Evolutionary conservation across 257 asterid species (phyloP).

Genomic region (Echites panduratus): DNA sequence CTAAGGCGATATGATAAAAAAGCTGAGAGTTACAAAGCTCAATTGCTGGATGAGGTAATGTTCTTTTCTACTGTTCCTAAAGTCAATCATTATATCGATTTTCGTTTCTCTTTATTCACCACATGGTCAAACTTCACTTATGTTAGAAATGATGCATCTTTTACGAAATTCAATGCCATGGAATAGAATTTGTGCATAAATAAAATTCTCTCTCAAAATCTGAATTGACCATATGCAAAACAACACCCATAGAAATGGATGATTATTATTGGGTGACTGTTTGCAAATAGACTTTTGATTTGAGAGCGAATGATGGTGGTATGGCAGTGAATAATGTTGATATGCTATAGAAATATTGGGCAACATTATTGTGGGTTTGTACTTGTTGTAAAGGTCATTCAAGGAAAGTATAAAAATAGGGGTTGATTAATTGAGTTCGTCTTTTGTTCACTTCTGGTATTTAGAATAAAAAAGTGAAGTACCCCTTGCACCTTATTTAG

Average conservation of each 20-base stretch:
- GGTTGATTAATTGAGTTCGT: too few relatives aligned
- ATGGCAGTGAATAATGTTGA: not conserved
- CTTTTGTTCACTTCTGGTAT: too few relatives aligned
- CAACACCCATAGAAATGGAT: not conserved
- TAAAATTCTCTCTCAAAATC: not conserved
- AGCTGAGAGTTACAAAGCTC: conserved; percentile 64
- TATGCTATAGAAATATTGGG: too few relatives aligned
- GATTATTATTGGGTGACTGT: not conserved
- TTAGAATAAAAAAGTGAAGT: too few relatives aligned
- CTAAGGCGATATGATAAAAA: conserved; percentile 87
- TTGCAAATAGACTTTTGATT: not conserved
- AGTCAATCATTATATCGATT: not conserved
- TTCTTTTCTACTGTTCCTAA: conserved; percentile 13
- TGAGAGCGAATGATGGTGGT: not conserved
- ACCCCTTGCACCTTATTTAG: too few relatives aligned
- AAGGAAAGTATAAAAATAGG: too few relatives aligned
- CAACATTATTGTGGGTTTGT: too few relatives aligned
- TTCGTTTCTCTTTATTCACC: not conserved
- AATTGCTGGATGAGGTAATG: conserved; percentile 73
- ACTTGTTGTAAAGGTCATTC: too few relatives aligned
- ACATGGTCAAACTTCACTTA: not conserved
- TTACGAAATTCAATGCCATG: not conserved
- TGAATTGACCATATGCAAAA: not conserved
- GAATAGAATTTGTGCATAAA: not conserved
- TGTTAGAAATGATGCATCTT: not conserved